Evolutionary conservation across 257 asterid genomes (phyloP).

Genomic region (Capsicum rhomboideum): DNA sequence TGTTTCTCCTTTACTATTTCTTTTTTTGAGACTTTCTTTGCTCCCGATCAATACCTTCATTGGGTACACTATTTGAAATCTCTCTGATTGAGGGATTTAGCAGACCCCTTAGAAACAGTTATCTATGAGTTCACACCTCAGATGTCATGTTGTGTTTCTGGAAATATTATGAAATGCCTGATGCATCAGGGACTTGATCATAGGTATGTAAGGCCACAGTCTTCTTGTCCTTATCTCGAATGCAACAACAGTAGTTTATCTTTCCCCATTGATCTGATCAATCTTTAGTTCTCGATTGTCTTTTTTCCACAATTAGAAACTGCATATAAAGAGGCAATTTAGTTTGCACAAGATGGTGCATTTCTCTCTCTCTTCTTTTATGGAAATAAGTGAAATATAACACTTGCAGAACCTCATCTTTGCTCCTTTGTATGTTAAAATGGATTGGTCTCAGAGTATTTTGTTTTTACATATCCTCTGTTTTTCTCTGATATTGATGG

Average conservation of each 20-base stretch:
- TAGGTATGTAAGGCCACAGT: not conserved
- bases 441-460: not conserved
- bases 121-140: not conserved
- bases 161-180: not conserved
- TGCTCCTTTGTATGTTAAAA: not conserved
- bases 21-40: not conserved
- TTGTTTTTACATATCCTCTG: not conserved
- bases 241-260: not conserved
- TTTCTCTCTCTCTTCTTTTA: not conserved
- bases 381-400: not conserved
- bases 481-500: conserved; percentile 16
- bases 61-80: not conserved
- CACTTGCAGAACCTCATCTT: not conserved
- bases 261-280: not conserved
- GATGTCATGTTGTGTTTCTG: not conserved
- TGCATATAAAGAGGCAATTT: not conserved
- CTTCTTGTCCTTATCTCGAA: not conserved
- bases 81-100: not conserved
- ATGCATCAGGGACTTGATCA: not conserved
- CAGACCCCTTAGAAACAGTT: not conserved
- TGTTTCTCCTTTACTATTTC: not conserved
- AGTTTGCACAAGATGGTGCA: not conserved
- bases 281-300: not conserved
- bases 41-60: not conserved
- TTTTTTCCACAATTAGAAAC: not conserved